These are phyloP conservation scores for Cudoniella acicularis DNA, from an alignment of 495 filamentous ascomycete species.

Conservation along the genomic window DNA sequence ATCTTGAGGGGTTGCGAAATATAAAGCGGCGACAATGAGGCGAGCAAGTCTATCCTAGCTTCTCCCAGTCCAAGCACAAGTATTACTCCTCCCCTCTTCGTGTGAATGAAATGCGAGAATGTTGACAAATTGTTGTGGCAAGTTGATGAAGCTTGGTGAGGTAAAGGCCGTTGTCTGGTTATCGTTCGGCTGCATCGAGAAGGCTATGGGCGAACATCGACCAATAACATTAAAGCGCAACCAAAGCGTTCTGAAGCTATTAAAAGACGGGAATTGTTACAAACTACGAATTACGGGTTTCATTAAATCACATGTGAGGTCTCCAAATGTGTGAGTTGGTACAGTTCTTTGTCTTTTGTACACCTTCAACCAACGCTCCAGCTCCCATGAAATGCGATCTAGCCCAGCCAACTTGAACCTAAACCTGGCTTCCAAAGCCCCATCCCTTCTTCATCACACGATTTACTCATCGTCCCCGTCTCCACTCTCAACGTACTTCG, in stretches of 20 bases:
- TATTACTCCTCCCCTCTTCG: background rate
- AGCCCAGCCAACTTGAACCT: background rate
- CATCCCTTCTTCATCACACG: background rate
- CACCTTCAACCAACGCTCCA: conserved; percentile 13
- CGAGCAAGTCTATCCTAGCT: too few species aligned
- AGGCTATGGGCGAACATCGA: conserved; percentile 1
- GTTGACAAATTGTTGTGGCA: background rate
- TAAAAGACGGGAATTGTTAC: conserved; percentile 8
- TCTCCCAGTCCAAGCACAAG: background rate
- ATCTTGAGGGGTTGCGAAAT: too few species aligned
- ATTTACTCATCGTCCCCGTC: conserved; percentile 42
- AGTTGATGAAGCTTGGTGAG: background rate
- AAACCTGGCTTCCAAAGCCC: background rate
- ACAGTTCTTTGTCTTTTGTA: conserved; percentile 24
- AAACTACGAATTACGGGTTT: too few species aligned
- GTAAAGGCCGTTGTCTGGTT: conserved; percentile 3
- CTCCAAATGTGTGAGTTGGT: conserved; percentile 8
- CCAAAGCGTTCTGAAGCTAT: background rate
- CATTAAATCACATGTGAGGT: too few species aligned
- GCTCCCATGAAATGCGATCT: background rate
- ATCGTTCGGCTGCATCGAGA: conserved; percentile 1
- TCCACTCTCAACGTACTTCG: conserved; percentile 62
- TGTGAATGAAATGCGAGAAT: background rate
- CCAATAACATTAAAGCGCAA: background rate
- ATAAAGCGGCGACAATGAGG: too few species aligned